Evolutionary conservation across 2,329 filamentous ascomycete genomes (phyloP).

Genomic region (Penicillium sp.): DNA sequence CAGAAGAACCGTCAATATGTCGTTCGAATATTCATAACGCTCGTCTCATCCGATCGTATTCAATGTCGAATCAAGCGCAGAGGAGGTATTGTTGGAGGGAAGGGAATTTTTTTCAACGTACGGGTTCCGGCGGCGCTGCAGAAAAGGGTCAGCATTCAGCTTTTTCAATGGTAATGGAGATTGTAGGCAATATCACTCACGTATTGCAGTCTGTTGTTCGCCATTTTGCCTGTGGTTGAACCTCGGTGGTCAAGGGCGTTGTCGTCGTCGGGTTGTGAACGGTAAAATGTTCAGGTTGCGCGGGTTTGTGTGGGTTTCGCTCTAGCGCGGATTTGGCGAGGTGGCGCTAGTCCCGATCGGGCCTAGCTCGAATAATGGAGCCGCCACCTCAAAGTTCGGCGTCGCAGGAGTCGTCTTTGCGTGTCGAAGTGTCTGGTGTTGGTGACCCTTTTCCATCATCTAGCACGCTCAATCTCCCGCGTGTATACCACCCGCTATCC

Average conservation of each 20-base stretch:
- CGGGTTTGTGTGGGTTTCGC: slow-evolving; percentile 47
- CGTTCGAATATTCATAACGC: slow-evolving; percentile 13
- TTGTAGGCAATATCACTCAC: slow-evolving; percentile 32
- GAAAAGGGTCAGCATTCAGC: slow-evolving; percentile 29
- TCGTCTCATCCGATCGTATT: slow-evolving; percentile 16
- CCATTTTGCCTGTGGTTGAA: slow-evolving; percentile 51
- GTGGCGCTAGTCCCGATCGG: slow-evolving; percentile 38
- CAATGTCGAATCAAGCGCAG: slow-evolving; percentile 18
- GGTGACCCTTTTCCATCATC: slow-evolving; percentile 17
- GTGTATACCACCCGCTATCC: neutral
- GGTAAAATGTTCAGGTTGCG: slow-evolving; percentile 41
- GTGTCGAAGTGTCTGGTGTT: slow-evolving; percentile 19
- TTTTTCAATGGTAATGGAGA: neutral
- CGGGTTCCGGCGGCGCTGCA: slow-evolving; percentile 73
- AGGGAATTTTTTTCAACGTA: slow-evolving; percentile 52
- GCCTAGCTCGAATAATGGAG: slow-evolving; percentile 32
- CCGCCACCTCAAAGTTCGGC: slow-evolving; percentile 41
- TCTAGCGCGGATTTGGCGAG: slow-evolving; percentile 41
- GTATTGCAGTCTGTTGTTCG: slow-evolving; percentile 54
- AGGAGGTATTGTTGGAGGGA: slow-evolving; percentile 19
- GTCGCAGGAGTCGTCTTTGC: slow-evolving; percentile 24
- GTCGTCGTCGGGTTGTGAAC: slow-evolving; percentile 40
- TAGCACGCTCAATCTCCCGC: neutral
- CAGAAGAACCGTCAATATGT: slow-evolving; percentile 34
- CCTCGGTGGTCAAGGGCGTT: slow-evolving; percentile 46